A percentile compares a stretch with the other conserved stretches of the same genome.
Evolutionary conservation across 2,329 filamentous ascomycete species (phyloP).

Genomic region (Magnaporthales sp.): DNA sequence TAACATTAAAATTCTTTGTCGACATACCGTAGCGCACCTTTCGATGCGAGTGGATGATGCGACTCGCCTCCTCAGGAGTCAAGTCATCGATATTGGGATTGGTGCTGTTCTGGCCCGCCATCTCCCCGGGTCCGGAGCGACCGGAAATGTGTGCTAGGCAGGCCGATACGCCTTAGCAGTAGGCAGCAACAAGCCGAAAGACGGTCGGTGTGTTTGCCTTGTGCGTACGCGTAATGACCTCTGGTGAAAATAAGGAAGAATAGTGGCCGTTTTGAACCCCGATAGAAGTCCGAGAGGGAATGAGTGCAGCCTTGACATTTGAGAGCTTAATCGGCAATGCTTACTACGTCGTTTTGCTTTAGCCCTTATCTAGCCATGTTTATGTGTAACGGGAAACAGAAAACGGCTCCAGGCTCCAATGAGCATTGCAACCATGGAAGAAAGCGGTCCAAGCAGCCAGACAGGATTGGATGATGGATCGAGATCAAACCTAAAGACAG

Average conservation of each 20-base stretch:
- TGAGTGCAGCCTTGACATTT: background rate
- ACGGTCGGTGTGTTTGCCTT: background rate
- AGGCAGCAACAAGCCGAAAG: background rate
- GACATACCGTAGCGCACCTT: slow-evolving; percentile 59
- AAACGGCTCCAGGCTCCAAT: background rate
- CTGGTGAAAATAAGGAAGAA: background rate
- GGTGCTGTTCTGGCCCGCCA: slow-evolving; percentile 33
- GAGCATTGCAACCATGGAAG: background rate
- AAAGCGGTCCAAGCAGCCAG: background rate
- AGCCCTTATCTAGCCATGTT: background rate
- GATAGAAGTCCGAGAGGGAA: slow-evolving; percentile 14
- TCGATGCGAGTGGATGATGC: slow-evolving; percentile 61
- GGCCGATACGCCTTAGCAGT: background rate
- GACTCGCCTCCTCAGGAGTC: slow-evolving; percentile 56
- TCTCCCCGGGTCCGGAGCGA: slow-evolving; percentile 16
- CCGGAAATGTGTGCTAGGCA: background rate
- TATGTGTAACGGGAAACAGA: background rate
- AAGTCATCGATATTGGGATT: slow-evolving; percentile 45
- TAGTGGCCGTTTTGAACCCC: slow-evolving; percentile 9
- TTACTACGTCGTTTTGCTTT: background rate
- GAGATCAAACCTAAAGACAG: background rate
- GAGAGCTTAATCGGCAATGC: background rate
- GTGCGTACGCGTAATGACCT: background rate
- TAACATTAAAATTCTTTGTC: background rate
- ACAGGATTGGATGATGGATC: background rate